Base-by-base conservation (phyloP, 306 rosid genomes). In the Luffa acutangula region DNA sequence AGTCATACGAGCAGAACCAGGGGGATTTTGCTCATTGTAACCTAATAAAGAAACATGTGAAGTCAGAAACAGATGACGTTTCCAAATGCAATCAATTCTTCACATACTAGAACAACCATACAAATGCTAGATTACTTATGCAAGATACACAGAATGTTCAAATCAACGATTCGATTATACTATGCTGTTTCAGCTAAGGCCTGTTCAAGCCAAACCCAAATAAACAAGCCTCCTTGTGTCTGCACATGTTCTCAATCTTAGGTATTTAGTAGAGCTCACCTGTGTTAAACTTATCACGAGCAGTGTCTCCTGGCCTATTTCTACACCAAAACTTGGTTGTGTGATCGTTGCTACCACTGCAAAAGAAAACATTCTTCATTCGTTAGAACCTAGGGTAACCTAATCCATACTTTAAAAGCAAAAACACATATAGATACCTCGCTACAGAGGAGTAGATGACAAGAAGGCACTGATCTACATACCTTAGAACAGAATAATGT, bases 261-360 rank as follows among this genome's bases (percentile, higher is more conserved):
- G 45, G 43, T 64, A 33, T 64, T 33, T 7, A 5, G 20, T 31
- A 71, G 43, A 31, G 13, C 84, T 86, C 83, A 75, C 89, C 92
- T 81, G 82, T 84, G 87, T 85, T 90, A 82, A 85, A 91, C 86
- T 85, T 94, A 84, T 92, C 98, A 60, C 93, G 97, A 39, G 83
- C 89, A 64, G 87, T 87, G 89, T 95, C 99, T 46, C 99, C 99
- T 34, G 99, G 99, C 87, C 99, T 89, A 81, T 95, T 91, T 89
- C 99, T 85, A 84, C 97, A 91, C 97, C 99, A 95, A 85, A 95
- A 95, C 87, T 87, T 95, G 6, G 99, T 95, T 63, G 97, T 91
- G 79, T 95, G 99, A 89, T 95, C 97, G 83, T 93, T 90, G 97
- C 99, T 95, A 76, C 99, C 99, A 87, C 98, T 95, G 97, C 86